These are phyloP conservation scores for Harringtonia lauricola DNA, from an alignment of 2,329 filamentous ascomycete species.

Conservation along the genomic window DNA sequence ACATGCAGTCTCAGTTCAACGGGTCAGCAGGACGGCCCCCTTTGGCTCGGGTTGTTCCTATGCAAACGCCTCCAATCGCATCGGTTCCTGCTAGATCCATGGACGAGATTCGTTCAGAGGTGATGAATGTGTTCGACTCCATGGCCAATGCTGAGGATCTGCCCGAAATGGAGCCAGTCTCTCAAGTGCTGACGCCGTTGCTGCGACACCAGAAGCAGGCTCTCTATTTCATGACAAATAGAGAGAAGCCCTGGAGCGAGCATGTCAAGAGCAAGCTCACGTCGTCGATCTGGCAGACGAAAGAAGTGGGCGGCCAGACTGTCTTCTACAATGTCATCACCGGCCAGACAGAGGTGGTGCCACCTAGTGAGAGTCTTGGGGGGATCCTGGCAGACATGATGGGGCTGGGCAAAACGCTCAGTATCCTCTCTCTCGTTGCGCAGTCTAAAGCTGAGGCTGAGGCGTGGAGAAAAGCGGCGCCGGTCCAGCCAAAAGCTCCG, in stretches of 20 bases:
- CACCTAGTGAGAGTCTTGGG: slow-evolving; percentile 57
- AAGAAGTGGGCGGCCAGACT: slow-evolving; percentile 36
- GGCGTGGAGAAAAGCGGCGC: slow-evolving; percentile 46
- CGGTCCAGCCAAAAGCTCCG: slow-evolving; percentile 34
- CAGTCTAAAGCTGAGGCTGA: slow-evolving; percentile 51
- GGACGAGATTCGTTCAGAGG: slow-evolving; percentile 78
- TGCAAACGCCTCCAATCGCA: background rate
- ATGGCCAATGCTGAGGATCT: slow-evolving; percentile 67
- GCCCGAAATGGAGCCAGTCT: slow-evolving; percentile 57
- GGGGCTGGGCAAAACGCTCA: slow-evolving; percentile 80
- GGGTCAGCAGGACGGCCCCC: slow-evolving; percentile 2
- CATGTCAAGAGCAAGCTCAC: slow-evolving; percentile 46
- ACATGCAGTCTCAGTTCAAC: background rate
- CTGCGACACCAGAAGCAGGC: slow-evolving; percentile 86
- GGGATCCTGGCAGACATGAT: slow-evolving; percentile 79
- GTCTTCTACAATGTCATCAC: slow-evolving; percentile 81
- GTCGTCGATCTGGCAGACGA: slow-evolving; percentile 68
- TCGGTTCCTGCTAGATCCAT: slow-evolving; percentile 45
- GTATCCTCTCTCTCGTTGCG: slow-evolving; percentile 68
- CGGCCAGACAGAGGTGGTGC: slow-evolving; percentile 46
- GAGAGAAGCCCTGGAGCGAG: slow-evolving; percentile 56
- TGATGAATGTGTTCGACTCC: slow-evolving; percentile 79
- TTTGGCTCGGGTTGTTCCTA: background rate
- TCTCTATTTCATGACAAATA: slow-evolving; percentile 71
- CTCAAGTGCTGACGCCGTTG: slow-evolving; percentile 53